Percentiles rank a stretch among this genome's conserved stretches.
Evolutionary conservation across 108 stramenopile genomes (phyloP).

Genomic region (Skeletonema potamos): DNA sequence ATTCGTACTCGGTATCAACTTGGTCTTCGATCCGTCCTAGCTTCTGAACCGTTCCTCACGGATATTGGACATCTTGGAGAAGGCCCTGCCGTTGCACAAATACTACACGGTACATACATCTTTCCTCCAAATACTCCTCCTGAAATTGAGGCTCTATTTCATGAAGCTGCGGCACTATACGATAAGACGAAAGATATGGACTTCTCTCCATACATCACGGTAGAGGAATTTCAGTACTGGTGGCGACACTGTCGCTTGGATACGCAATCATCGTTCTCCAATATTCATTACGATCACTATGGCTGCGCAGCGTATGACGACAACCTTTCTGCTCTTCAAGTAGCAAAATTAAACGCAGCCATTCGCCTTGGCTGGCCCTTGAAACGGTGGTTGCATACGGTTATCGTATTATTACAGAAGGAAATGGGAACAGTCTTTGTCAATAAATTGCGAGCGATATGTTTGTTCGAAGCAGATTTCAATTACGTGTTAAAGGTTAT

Average conservation of each 20-base stretch:
- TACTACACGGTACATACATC: conserved; percentile 18
- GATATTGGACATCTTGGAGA: conserved; percentile 15
- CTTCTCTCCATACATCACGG: neutral
- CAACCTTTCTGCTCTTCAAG: conserved; percentile 11
- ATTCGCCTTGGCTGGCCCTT: neutral
- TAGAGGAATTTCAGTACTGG: conserved; percentile 13
- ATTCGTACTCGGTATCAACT: neutral
- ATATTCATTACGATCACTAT: conserved; percentile 22
- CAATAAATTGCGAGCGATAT: conserved; percentile 24
- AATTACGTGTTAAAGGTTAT: conserved; percentile 12
- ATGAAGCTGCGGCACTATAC: neutral
- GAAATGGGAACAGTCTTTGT: conserved; percentile 14
- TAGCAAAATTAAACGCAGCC: neutral
- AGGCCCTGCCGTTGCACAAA: neutral
- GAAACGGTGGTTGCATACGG: conserved; percentile 1
- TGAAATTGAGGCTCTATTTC: neutral
- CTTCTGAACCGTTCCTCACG: neutral
- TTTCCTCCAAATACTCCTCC: conserved; percentile 10
- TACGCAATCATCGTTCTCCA: conserved; percentile 9
- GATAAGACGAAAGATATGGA: neutral
- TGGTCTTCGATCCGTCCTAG: neutral
- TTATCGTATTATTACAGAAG: conserved; percentile 31
- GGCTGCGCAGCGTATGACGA: neutral
- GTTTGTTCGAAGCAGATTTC: conserved; percentile 32
- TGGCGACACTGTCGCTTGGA: conserved; percentile 4